Percentiles rank a stretch among this genome's conserved stretches.
Conservation (phyloP, 1,139 yeast genomes). For the Candida gigantensis region DNA sequence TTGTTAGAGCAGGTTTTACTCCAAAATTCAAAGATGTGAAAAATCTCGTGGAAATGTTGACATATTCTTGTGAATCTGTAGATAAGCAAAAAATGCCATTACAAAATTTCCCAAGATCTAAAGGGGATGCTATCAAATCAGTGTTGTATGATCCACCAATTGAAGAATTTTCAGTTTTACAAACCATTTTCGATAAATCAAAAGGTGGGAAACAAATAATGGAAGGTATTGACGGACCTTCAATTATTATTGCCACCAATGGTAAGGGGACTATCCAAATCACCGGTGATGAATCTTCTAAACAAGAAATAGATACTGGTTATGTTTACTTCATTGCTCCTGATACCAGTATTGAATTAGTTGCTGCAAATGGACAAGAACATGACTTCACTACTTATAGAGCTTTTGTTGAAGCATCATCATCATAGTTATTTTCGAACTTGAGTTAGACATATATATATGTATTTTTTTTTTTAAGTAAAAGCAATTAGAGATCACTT, state of each 20-base stretch:
- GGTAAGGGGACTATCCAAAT: slow-evolving; percentile 67
- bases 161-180: slow-evolving; percentile 90
- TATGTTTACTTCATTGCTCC: slow-evolving; percentile 86
- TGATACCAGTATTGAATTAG: slow-evolving; percentile 60
- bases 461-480: no score
- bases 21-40: slow-evolving; percentile 96
- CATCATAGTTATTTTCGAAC: no score
- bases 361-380: slow-evolving; percentile 44
- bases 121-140: slow-evolving; percentile 63
- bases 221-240: slow-evolving; percentile 78
- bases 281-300: slow-evolving; percentile 36
- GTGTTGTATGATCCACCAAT: slow-evolving; percentile 92
- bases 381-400: slow-evolving; percentile 71
- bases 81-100: slow-evolving; percentile 90
- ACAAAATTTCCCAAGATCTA: slow-evolving; percentile 57
- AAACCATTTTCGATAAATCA: slow-evolving; percentile 54
- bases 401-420: slow-evolving; percentile 86
- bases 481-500: no score
- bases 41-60: slow-evolving; percentile 85
- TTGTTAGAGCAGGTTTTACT: slow-evolving; percentile 97
- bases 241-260: slow-evolving; percentile 78
- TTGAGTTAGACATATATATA: no score
- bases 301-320: slow-evolving; percentile 53
- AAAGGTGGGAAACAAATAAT: slow-evolving; percentile 49
- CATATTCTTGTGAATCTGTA: slow-evolving; percentile 85